phyloP scores from a whole-genome alignment of 768 basidiomycete genomes.

The Termitomyces sp. region DNA sequence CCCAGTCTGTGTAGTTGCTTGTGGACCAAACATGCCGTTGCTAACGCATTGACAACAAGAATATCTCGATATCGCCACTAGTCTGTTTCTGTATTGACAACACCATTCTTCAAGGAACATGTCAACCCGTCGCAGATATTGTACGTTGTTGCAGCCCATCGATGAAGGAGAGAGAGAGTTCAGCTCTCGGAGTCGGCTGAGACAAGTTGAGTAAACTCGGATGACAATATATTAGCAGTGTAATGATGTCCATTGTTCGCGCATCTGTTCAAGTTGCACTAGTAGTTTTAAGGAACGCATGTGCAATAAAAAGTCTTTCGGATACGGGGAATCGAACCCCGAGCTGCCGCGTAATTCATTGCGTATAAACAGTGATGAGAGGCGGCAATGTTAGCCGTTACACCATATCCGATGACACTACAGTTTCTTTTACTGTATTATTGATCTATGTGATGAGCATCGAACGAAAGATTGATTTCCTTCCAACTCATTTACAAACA shows the following conservation, averaged over 20 bases:
- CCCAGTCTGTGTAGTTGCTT: neutral
- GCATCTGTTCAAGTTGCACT: too few relatives aligned
- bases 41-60: neutral
- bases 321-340: constrained; percentile 56
- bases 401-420: constrained; percentile 38
- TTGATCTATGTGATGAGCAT: too few relatives aligned
- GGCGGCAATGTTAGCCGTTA: constrained; percentile 59
- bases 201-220: too few relatives aligned
- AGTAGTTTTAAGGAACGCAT: too few relatives aligned
- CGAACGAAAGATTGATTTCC: too few relatives aligned
- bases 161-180: too few relatives aligned
- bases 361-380: constrained; percentile 25
- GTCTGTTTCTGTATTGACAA: neutral
- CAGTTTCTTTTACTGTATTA: too few relatives aligned
- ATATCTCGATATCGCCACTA: neutral
- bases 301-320: constrained; percentile 29
- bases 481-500: too few relatives aligned
- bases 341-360: constrained; percentile 46
- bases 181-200: too few relatives aligned
- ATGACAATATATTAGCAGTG: too few relatives aligned
- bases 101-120: neutral
- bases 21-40: too few relatives aligned
- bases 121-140: neutral
- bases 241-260: too few relatives aligned
- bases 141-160: neutral